Percentiles rank a stretch among this genome's conserved stretches.
phyloP scores from a whole-genome alignment of 2,329 filamentous ascomycete species.

The Drechslerella stenobrocha region DNA sequence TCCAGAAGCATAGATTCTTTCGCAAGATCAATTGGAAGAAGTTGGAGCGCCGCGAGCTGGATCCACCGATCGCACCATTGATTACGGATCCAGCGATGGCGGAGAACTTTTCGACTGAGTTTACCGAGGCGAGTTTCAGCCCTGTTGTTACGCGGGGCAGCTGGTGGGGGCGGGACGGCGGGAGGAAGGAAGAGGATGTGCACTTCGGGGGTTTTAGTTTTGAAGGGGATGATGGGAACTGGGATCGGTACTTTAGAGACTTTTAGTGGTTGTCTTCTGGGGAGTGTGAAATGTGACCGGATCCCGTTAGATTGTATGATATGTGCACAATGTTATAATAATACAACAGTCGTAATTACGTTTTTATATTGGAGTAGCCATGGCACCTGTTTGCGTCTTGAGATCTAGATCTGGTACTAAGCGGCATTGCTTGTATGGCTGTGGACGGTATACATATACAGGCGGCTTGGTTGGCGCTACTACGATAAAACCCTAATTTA shows the following conservation, averaged over 20 bases:
- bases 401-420: no score
- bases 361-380: no score
- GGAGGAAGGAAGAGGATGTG: constrained; percentile 58
- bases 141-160: constrained; percentile 62
- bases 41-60: constrained; percentile 77
- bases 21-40: constrained; percentile 93
- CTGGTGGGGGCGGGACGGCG: constrained; percentile 56
- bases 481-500: no score
- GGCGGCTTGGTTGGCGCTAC: no score
- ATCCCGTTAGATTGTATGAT: no score
- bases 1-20: constrained; percentile 96
- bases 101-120: constrained; percentile 94
- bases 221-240: constrained; percentile 52
- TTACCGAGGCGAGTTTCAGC: constrained; percentile 81
- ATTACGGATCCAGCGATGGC: constrained; percentile 94
- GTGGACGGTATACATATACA: no score
- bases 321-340: no score
- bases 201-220: constrained; percentile 68
- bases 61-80: constrained; percentile 86
- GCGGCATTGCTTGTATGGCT: no score
- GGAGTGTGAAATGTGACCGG: no score
- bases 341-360: no score
- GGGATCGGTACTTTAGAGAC: constrained; percentile 47
- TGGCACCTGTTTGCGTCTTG: no score
- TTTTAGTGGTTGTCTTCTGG: constrained; percentile 10